Evolutionary conservation across 176 grass and related monocot species (phyloP).

Genomic region (Oryza coarctata): DNA sequence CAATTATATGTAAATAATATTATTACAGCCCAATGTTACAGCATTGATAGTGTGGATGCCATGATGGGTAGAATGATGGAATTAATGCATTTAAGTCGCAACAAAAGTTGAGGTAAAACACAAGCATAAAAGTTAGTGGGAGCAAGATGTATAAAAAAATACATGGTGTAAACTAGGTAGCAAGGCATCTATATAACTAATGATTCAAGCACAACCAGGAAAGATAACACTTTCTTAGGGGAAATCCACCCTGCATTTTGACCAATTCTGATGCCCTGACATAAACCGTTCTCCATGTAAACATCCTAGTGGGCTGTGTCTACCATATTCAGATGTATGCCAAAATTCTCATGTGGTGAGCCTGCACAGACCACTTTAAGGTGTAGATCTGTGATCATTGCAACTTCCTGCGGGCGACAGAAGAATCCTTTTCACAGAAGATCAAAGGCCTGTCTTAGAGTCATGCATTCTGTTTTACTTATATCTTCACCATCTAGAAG

Average conservation of each 20-base stretch:
- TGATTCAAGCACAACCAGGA: background rate
- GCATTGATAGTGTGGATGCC: background rate
- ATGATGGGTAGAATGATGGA: constrained; percentile 1
- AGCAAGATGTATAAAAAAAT: background rate
- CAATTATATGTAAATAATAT: constrained; percentile 3
- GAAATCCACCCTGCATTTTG: background rate
- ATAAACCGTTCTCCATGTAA: constrained; percentile 5
- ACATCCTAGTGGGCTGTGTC: background rate
- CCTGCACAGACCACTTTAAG: constrained; percentile 84
- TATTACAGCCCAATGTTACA: constrained; percentile 13
- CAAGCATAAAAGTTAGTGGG: constrained; percentile 6
- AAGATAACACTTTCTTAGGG: background rate
- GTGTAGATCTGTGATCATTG: constrained; percentile 79
- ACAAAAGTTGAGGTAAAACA: background rate
- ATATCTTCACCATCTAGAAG: constrained; percentile 79
- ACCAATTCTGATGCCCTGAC: background rate
- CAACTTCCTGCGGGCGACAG: constrained; percentile 89
- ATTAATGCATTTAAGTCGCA: background rate
- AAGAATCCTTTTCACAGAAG: constrained; percentile 90
- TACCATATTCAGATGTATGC: background rate
- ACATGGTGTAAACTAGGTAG: background rate
- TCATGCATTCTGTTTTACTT: constrained; percentile 82
- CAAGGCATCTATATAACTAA: constrained; percentile 6
- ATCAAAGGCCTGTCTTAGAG: constrained; percentile 81
- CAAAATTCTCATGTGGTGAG: constrained; percentile 10